Conservation (phyloP, 805 yeast species). For the Pichia membranifaciens region DNA sequence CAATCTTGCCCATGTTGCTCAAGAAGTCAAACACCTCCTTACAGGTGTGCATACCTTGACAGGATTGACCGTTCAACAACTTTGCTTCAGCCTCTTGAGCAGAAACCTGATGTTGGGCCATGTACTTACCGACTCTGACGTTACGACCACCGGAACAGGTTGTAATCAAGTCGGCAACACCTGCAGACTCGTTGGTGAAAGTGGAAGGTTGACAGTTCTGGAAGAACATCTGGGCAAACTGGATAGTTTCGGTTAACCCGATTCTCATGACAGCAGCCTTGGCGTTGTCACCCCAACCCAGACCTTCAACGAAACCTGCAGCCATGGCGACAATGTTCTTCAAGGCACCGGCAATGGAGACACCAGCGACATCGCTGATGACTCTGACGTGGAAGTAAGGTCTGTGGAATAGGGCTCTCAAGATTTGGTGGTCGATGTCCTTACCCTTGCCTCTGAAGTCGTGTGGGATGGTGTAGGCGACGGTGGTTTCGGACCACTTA, state of each 20-base stretch:
- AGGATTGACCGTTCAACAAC: constrained; percentile 89
- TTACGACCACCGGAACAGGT: constrained; percentile 98
- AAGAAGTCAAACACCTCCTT: constrained; percentile 87
- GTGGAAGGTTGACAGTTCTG: constrained; percentile 69
- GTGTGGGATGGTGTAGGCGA: constrained; percentile 75
- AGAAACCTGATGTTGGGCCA: constrained; percentile 72
- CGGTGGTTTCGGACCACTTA: constrained; percentile 96
- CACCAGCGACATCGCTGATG: constrained; percentile 90
- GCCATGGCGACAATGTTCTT: constrained; percentile 95
- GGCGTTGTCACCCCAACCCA: constrained; percentile 99
- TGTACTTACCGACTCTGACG: constrained; percentile 80
- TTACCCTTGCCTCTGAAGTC: constrained; percentile 63
- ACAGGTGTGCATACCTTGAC: constrained; percentile 91
- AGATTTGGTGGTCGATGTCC: constrained; percentile 65
- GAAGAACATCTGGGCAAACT: constrained; percentile 78
- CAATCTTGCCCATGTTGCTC: constrained; percentile 41
- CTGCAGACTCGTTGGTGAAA: constrained; percentile 90
- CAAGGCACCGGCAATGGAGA: constrained; percentile 93
- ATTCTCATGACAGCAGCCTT: constrained; percentile 96
- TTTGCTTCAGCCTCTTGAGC: constrained; percentile 81
- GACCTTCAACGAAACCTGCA: constrained; percentile 95
- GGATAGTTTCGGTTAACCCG: constrained; percentile 85
- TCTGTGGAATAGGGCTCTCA: constrained; percentile 88
- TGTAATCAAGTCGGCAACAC: constrained; percentile 97
- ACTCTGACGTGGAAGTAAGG: constrained; percentile 97